These are phyloP conservation scores for Xylaria scruposa DNA, from an alignment of 495 filamentous ascomycete genomes.

Conservation along the genomic window DNA sequence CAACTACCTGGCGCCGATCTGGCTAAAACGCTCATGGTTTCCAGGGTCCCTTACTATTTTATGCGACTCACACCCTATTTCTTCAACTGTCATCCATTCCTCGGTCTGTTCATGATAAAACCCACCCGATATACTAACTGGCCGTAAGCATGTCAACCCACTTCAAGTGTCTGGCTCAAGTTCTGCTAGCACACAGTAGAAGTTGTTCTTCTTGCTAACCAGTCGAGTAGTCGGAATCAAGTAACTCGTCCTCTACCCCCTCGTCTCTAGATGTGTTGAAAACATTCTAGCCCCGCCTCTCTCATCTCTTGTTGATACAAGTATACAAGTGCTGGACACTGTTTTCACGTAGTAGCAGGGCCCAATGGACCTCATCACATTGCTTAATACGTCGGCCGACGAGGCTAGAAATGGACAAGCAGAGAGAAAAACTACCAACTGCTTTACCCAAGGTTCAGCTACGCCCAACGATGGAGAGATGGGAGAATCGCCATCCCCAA, in stretches of 20 bases:
- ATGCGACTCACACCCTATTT: constrained; percentile 20
- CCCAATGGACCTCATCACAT: constrained; percentile 44
- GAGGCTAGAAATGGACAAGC: background rate
- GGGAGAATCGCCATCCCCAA: background rate
- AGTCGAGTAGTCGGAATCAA: constrained; percentile 7
- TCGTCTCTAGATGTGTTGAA: constrained; percentile 8
- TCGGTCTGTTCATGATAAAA: background rate
- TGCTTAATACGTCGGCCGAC: constrained; percentile 44
- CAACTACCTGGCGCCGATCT: constrained; percentile 11
- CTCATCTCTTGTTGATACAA: constrained; percentile 7
- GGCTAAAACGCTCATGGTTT: constrained; percentile 21
- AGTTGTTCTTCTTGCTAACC: too few relatives aligned
- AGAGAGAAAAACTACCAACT: background rate
- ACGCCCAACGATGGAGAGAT: background rate
- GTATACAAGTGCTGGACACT: constrained; percentile 24
- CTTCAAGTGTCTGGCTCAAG: background rate
- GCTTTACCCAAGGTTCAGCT: background rate
- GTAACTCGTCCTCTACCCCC: background rate
- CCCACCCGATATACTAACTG: background rate
- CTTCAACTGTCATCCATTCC: background rate
- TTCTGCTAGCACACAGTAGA: background rate
- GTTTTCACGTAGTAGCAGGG: constrained; percentile 22
- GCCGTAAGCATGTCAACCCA: background rate
- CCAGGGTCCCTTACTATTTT: background rate
- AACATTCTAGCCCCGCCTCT: constrained; percentile 4